Percentiles rank a stretch among this genome's conserved stretches.
Conservation (phyloP, 2,329 filamentous ascomycete species). For the Paramyrothecium sp. region DNA sequence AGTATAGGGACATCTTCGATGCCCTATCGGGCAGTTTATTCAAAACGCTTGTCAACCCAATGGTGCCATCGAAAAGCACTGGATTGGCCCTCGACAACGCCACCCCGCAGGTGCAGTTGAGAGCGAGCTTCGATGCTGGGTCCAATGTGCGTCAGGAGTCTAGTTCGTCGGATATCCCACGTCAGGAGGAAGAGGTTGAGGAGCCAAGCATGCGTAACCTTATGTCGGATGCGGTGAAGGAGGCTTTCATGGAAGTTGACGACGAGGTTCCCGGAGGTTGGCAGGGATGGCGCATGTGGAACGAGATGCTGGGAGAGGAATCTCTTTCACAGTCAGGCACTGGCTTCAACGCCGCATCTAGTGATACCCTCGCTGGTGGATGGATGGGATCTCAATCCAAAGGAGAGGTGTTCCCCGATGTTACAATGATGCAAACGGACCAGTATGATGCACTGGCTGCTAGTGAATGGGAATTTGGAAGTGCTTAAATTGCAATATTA, state of each 20-base stretch:
- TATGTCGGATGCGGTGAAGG: conserved; percentile 19
- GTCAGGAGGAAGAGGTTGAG: not conserved
- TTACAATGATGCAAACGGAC: not conserved
- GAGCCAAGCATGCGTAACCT: conserved; percentile 7
- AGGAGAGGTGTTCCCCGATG: not conserved
- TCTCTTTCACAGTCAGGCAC: not conserved
- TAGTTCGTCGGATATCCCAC: not conserved
- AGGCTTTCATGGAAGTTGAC: conserved; percentile 25
- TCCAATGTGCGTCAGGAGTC: not conserved
- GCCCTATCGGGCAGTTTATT: conserved; percentile 19
- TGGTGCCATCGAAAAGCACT: not conserved
- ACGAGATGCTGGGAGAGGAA: conserved; percentile 19
- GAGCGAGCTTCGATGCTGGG: not conserved
- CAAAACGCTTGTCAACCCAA: conserved; percentile 16
- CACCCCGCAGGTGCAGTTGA: not conserved
- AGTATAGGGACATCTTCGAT: conserved; percentile 26
- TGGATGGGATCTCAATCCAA: not conserved
- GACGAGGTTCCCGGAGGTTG: conserved; percentile 22
- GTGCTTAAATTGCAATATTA: not conserved
- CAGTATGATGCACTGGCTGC: not conserved
- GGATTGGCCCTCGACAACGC: not conserved
- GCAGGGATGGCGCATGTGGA: conserved; percentile 26
- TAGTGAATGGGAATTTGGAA: not conserved
- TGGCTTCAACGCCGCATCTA: not conserved
- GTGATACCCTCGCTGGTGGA: not conserved